phyloP scores from a whole-genome alignment of 177 flowering plant genomes.

The Vitis hybrid region DNA sequence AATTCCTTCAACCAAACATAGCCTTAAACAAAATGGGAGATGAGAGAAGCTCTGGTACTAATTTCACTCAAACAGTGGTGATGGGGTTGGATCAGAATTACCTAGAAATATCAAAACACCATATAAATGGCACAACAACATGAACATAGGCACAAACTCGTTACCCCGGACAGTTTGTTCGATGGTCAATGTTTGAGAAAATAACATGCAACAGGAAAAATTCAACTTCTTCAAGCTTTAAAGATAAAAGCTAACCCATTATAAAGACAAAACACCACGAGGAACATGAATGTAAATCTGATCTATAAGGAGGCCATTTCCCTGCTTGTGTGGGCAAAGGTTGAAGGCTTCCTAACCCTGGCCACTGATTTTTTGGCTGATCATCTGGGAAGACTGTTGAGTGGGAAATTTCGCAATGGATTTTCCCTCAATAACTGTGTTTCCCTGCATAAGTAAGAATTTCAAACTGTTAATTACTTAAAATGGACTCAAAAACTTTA shows the following conservation, averaged over 20 bases:
- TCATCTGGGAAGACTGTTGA: constrained; percentile 75
- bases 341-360: no score
- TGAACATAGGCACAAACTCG: no score
- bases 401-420: constrained; percentile 81
- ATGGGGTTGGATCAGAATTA: no score
- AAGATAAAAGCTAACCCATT: constrained; percentile 37
- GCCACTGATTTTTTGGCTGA: background rate
- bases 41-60: no score
- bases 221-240: constrained; percentile 21
- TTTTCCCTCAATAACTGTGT: constrained; percentile 71
- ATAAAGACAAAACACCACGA: background rate
- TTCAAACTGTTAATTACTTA: background rate
- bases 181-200: background rate
- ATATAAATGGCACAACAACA: no score
- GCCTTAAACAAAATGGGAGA: no score
- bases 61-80: no score
- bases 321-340: no score
- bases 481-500: no score
- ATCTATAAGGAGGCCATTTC: background rate
- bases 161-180: no score
- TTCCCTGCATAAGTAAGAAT: constrained; percentile 47
- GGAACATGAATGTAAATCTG: background rate
- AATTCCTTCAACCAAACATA: no score
- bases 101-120: no score
- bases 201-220: background rate